Evolutionary conservation across 768 basidiomycete species (phyloP), one percentile per base, ranked within the genome.

Genomic region (Lenzites betulinus): DNA sequence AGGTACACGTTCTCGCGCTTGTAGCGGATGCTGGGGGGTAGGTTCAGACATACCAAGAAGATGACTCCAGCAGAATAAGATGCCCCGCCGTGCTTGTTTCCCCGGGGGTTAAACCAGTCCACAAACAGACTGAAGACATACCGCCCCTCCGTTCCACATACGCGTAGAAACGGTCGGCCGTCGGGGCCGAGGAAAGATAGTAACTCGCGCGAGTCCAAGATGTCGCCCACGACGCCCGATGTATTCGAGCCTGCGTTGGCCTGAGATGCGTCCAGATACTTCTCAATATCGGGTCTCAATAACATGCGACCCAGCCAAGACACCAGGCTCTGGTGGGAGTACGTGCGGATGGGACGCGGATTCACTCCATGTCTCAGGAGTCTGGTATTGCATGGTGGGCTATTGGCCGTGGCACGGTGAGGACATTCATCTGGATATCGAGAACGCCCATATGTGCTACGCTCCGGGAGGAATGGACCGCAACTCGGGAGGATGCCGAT

Each of bases 1-100:
- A 66, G 59, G 50, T 69, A 76, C 58, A 78, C 66, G 54, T 75
- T 72, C 58, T 78, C 73, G 1, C 69, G 65, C 46, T 71, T 67
- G 66, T 76, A 74, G 1, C 70, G 64, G 4, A 74, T 57, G 12
- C 69, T 54, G 0, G 60, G 52, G 1, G 75, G 74, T 2, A 79
- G 67, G 42, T 76, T 77, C 2, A 78, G 63, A 51, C 71, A 71
- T 15, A 69, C 67, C 36, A 74, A 62, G 1, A 71, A 72, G 8
- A 78, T 71, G 11, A 77, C 53, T 3, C 75, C 73, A 12, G 36
- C 48, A 1, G 59, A 56, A 4, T 43, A 25, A 1, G 38, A 8
- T 3, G 58, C 22, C 4, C 38, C 44, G 2, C 51, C 51, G 6
- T 43, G 23, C 18, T 38, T 50, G 16, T 41, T 42, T 8, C 39